A percentile compares a stretch with the other conserved stretches of the same genome.
These are phyloP conservation scores for Diaporthe citri DNA, from an alignment of 2,329 filamentous ascomycete species.

Conservation along the genomic window DNA sequence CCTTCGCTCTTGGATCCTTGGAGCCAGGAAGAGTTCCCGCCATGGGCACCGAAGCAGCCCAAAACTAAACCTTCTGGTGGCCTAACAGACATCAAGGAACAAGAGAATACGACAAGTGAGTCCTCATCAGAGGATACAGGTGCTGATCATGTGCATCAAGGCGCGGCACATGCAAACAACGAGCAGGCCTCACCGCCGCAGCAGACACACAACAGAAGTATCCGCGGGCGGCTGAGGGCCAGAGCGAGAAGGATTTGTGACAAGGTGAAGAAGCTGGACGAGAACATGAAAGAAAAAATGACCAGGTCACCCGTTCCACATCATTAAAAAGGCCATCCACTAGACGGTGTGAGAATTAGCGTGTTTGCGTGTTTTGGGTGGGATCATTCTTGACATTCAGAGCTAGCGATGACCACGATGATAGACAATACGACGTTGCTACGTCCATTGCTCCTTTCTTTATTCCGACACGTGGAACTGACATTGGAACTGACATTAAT, in stretches of 20 bases:
- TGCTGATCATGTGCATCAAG: not conserved
- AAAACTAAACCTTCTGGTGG: not conserved
- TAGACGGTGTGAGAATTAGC: not conserved
- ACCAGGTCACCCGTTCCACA: not conserved
- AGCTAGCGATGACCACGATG: not conserved
- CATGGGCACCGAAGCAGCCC: not conserved
- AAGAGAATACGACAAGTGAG: not conserved
- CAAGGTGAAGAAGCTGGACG: not conserved
- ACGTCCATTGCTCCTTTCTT: not conserved
- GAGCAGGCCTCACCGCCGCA: not conserved
- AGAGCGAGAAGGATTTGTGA: not conserved
- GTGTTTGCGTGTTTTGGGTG: not conserved
- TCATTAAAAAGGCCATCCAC: not conserved
- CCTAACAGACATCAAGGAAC: not conserved
- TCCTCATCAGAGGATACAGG: not conserved
- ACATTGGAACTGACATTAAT: not conserved
- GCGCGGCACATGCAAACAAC: not conserved
- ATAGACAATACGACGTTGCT: not conserved
- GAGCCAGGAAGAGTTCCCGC: accelerated
- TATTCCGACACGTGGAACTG: not conserved
- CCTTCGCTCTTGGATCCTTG: not conserved
- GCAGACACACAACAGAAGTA: not conserved
- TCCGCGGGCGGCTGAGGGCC: not conserved
- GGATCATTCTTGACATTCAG: not conserved
- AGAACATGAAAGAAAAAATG: not conserved